A percentile compares a stretch with the other conserved stretches of the same genome.
phyloP scores from a whole-genome alignment of 805 yeast genomes.

The Lachancea mirantina region DNA sequence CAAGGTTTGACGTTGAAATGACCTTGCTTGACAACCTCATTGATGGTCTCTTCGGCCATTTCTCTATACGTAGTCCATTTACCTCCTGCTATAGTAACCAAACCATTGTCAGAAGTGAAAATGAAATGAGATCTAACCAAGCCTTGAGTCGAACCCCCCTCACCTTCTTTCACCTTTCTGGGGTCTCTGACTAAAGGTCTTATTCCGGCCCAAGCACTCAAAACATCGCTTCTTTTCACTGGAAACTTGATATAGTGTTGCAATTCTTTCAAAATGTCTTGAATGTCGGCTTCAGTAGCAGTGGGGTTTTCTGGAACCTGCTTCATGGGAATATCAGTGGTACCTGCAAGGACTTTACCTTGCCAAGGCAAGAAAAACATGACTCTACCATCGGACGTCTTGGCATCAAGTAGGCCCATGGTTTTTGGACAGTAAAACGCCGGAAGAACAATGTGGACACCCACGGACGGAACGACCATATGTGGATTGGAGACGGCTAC shows the following conservation, averaged over 20 bases:
- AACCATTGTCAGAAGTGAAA: constrained; percentile 61
- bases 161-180: constrained; percentile 40
- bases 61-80: constrained; percentile 98
- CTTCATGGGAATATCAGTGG: constrained; percentile 84
- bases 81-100: constrained; percentile 90
- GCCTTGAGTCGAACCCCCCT: constrained; percentile 64
- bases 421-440: constrained; percentile 84
- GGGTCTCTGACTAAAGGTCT: constrained; percentile 91
- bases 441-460: constrained; percentile 88
- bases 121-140: constrained; percentile 86
- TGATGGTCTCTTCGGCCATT: constrained; percentile 93
- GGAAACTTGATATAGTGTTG: constrained; percentile 86
- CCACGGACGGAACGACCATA: constrained; percentile 92
- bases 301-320: constrained; percentile 67
- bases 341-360: constrained; percentile 92
- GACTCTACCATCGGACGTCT: constrained; percentile 91
- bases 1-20: constrained; percentile 37
- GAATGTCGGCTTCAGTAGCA: constrained; percentile 83
- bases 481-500: constrained; percentile 40
- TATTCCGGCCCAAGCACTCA: constrained; percentile 95
- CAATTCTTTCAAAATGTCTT: constrained; percentile 78
- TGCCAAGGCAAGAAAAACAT: constrained; percentile 98
- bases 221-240: constrained; percentile 81
- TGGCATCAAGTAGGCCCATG: constrained; percentile 85
- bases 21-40: constrained; percentile 52